Evolutionary conservation across 495 filamentous ascomycete genomes (phyloP).

Genomic region (Xylaria cubensis): DNA sequence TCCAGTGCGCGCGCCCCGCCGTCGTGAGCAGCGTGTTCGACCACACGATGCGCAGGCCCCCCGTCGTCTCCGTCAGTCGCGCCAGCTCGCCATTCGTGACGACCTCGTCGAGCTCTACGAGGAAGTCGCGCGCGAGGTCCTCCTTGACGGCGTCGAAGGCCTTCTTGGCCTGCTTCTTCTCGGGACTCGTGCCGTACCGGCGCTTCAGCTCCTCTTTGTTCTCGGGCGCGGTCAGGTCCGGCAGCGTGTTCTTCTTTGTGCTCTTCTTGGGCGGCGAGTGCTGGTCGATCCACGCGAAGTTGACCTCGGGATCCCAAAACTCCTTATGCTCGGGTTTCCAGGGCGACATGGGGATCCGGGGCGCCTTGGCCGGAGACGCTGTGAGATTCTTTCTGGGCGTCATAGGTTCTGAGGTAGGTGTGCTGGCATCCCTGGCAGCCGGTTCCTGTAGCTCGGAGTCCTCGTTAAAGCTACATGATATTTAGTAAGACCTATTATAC

Average conservation of each 20-base stretch:
- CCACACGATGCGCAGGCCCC: slow-evolving; percentile 83
- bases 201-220: slow-evolving; percentile 27
- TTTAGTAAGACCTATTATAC: slow-evolving; percentile 24
- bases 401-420: slow-evolving; percentile 39
- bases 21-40: slow-evolving; percentile 84
- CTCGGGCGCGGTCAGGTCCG: neutral
- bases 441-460: slow-evolving; percentile 33
- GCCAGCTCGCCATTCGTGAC: slow-evolving; percentile 69
- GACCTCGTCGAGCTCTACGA: slow-evolving; percentile 72
- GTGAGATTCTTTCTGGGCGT: slow-evolving; percentile 39
- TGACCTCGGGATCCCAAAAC: slow-evolving; percentile 79
- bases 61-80: slow-evolving; percentile 65
- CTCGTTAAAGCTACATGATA: slow-evolving; percentile 32
- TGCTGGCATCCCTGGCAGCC: slow-evolving; percentile 20
- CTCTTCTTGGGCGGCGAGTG: slow-evolving; percentile 70
- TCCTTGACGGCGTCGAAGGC: slow-evolving; percentile 73
- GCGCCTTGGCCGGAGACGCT: slow-evolving; percentile 48
- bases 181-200: slow-evolving; percentile 34
- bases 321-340: slow-evolving; percentile 74
- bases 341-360: slow-evolving; percentile 46
- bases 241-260: slow-evolving; percentile 30
- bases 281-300: slow-evolving; percentile 83
- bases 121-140: slow-evolving; percentile 69
- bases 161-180: slow-evolving; percentile 57
- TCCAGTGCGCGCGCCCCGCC: slow-evolving; percentile 87